Base-by-base conservation (phyloP, 2,329 filamentous ascomycete species). In the Aspergillus latus region DNA sequence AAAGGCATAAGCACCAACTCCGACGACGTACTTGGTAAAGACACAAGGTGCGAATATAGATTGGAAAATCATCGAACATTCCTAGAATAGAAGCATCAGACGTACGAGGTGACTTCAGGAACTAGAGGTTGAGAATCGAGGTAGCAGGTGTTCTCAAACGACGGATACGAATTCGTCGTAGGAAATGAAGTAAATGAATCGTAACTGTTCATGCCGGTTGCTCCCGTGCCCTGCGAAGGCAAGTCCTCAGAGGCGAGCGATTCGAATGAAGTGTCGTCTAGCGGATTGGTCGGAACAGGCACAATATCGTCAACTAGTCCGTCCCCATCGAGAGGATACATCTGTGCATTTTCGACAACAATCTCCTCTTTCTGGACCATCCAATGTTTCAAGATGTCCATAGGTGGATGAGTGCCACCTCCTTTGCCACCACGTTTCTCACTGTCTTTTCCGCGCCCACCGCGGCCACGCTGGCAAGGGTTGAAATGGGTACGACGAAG, bases 401-500 rank as follows among this genome's bases (percentile, higher is more conserved):
- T 86, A 0, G 82, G 74, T 3, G 84, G 84, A 60, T 81, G 74
- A 59, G 84, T 82, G n/a, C 84, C 83, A 39, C 84, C 84, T 8
- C 83, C 83, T 62, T 84, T 85, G 26, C 83, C 84, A 48, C 83
- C 83, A 47, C 84, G 76, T 63, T 82, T 80, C 71, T 85, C 81
- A 59, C 81, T 82, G 55, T 82, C 80, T 67, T 83, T 84, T 46
- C 80, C 79, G 84, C 82, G 75, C 7, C 83, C 84, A 21, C 82
- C 75, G n/a, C 76, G 71, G 16, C 75, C 76, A 21, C 76, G 77
- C 68, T 84, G 82, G 63, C 82, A 81, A 1, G 84, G 87, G 68
- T 88, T 89, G 80, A 97, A 97, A 88, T 97, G 93, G 0, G 88
- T 88, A 49, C 93, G 86, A 42, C 92, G 84, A 7, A 97, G 82